Evolutionary conservation across 192 early-diverging fungal genomes (phyloP).

Genomic region (Rhizophagus clarus): DNA sequence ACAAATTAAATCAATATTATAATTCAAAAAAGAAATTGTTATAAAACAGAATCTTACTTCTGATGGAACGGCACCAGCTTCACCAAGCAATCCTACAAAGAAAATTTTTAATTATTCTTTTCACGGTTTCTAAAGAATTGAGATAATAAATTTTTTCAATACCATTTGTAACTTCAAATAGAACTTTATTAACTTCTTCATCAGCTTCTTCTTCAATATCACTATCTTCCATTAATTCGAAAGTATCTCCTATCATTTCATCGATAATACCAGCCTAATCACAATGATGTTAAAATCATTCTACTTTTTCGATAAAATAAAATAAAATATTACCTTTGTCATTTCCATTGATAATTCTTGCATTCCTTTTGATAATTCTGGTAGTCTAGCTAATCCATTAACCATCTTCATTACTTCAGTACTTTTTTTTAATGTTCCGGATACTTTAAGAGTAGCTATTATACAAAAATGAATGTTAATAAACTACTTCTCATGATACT

Average conservation of each 20-base stretch:
- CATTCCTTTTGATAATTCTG: constrained; percentile 81
- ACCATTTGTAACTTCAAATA: constrained; percentile 90
- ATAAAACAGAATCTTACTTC: constrained; percentile 37
- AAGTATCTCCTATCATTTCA: constrained; percentile 92
- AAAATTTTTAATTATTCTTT: background rate
- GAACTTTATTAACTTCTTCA: constrained; percentile 88
- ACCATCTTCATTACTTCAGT: constrained; percentile 91
- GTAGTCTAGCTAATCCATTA: constrained; percentile 84
- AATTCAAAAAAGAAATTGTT: background rate
- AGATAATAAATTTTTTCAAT: constrained; percentile 14
- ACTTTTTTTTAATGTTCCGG: constrained; percentile 84
- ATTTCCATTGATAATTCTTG: constrained; percentile 95
- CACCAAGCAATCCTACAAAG: constrained; percentile 53
- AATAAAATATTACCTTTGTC: constrained; percentile 72
- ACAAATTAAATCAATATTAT: background rate
- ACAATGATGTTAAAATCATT: background rate
- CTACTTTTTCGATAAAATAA: too few species aligned
- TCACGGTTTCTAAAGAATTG: background rate
- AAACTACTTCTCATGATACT: background rate
- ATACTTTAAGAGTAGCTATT: constrained; percentile 83
- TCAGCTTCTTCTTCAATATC: constrained; percentile 94
- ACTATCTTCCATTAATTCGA: constrained; percentile 86
- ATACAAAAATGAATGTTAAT: background rate
- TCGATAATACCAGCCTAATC: constrained; percentile 89
- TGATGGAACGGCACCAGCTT: constrained; percentile 58